phyloP scores from a whole-genome alignment of 768 basidiomycete species.

The Hericium coralloides region DNA sequence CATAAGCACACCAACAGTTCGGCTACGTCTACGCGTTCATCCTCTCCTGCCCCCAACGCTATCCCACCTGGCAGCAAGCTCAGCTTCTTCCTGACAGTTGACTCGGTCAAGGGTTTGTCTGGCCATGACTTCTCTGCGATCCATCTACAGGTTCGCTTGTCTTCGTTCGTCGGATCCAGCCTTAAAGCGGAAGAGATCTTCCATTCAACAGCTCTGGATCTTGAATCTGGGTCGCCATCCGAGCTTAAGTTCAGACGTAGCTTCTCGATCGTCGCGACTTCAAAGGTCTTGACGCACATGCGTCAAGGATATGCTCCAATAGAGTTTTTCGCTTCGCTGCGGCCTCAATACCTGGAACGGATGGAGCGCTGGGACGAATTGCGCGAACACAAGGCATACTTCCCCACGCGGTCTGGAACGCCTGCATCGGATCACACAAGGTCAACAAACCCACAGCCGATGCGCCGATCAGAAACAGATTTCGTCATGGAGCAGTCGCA shows the following conservation, averaged over 20 bases:
- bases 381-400: constrained; percentile 60
- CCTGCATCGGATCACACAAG: constrained; percentile 20
- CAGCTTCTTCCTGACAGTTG: constrained; percentile 77
- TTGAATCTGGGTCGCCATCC: constrained; percentile 60
- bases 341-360: constrained; percentile 77
- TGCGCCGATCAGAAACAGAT: constrained; percentile 91
- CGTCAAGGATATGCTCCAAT: constrained; percentile 74
- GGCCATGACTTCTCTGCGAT: constrained; percentile 82
- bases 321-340: constrained; percentile 82
- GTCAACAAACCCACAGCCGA: constrained; percentile 41
- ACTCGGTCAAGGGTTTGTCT: constrained; percentile 81
- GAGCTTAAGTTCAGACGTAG: constrained; percentile 79
- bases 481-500: constrained; percentile 83
- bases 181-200: constrained; percentile 73
- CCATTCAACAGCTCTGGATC: constrained; percentile 64
- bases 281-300: constrained; percentile 65
- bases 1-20: constrained; percentile 55
- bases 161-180: constrained; percentile 73
- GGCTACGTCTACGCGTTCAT: constrained; percentile 57
- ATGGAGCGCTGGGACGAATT: constrained; percentile 92
- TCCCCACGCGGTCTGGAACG: constrained; percentile 12
- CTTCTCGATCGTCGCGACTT: constrained; percentile 69
- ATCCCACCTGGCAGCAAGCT: constrained; percentile 75
- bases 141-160: constrained; percentile 83
- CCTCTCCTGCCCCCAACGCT: constrained; percentile 62